phyloP scores from a whole-genome alignment of 1,284 basidiomycete genomes.

The Testicularia cyperi region DNA sequence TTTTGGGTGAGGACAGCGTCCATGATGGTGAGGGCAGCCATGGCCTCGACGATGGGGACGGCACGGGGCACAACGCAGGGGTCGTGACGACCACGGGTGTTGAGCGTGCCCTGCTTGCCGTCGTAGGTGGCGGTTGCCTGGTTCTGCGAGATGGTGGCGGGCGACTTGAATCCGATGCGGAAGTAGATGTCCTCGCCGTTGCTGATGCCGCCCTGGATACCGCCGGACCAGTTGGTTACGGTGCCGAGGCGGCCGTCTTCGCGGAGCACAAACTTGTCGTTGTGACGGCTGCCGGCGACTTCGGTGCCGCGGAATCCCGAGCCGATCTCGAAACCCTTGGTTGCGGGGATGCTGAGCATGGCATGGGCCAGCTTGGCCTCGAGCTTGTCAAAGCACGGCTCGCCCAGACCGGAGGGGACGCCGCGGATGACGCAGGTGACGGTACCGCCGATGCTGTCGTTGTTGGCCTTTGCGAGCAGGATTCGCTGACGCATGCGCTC shows the following conservation, averaged over 20 bases:
- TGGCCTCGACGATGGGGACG: constrained; percentile 96
- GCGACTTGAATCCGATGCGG: constrained; percentile 94
- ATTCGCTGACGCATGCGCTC: constrained; percentile 92
- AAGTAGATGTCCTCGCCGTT: constrained; percentile 99
- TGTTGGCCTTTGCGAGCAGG: constrained; percentile 81
- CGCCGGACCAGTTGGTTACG: constrained; percentile 91
- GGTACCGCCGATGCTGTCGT: constrained; percentile 95
- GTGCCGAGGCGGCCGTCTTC: constrained; percentile 77
- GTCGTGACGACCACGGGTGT: constrained; percentile 89
- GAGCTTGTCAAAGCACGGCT: constrained; percentile 98
- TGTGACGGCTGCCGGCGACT: constrained; percentile 88
- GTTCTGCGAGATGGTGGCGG: constrained; percentile 92
- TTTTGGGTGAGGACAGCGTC: constrained; percentile 64
- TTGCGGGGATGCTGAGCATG: constrained; percentile 98
- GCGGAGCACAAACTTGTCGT: constrained; percentile 79
- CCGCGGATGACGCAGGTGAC: constrained; percentile 93
- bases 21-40: constrained; percentile 94
- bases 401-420: constrained; percentile 86
- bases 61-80: constrained; percentile 95
- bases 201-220: constrained; percentile 95
- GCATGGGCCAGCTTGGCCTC: constrained; percentile 95
- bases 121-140: constrained; percentile 91
- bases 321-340: constrained; percentile 97
- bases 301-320: constrained; percentile 96
- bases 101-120: constrained; percentile 81